Percentiles rank a stretch among this genome's conserved stretches.
phyloP scores from a whole-genome alignment of 805 yeast genomes.

The Ogataea polymorpha region DNA sequence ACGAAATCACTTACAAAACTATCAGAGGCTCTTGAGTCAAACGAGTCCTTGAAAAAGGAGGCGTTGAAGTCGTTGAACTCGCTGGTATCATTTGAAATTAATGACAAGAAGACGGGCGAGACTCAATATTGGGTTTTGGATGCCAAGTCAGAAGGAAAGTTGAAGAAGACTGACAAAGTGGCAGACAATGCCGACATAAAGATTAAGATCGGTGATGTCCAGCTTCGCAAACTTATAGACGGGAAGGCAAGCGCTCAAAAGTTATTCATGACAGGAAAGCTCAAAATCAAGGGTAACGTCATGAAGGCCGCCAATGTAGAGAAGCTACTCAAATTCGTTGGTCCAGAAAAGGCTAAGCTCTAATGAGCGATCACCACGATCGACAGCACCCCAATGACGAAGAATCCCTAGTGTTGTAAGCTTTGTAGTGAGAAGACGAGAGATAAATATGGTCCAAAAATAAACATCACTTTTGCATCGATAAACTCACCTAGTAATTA shows the following conservation, averaged over 20 bases:
- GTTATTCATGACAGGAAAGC: conserved; percentile 78
- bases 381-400: too few species aligned
- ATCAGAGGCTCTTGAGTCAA: conserved; percentile 14
- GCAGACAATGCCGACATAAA: conserved; percentile 60
- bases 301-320: conserved; percentile 85
- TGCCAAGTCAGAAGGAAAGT: conserved; percentile 55
- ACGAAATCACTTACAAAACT: conserved; percentile 16
- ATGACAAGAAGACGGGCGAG: conserved; percentile 56
- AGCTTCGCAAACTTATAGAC: conserved; percentile 64
- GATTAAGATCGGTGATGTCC: conserved; percentile 61
- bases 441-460: too few species aligned
- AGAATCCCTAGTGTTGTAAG: too few species aligned
- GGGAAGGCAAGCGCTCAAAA: conserved; percentile 86
- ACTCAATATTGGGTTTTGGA: conserved; percentile 63
- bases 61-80: conserved; percentile 29
- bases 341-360: conserved; percentile 43
- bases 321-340: conserved; percentile 55
- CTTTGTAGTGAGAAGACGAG: too few species aligned
- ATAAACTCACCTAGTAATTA: too few species aligned
- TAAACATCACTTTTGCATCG: too few species aligned
- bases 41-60: conserved; percentile 19
- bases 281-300: conserved; percentile 85
- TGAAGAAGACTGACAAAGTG: conserved; percentile 19
- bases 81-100: conserved; percentile 58
- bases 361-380: conserved; percentile 16